Evolutionary conservation across 225 moss, liverwort and hornwort genomes (phyloP), one percentile per base, ranked within the genome.

Genomic region (Takakia lepidozioides): DNA sequence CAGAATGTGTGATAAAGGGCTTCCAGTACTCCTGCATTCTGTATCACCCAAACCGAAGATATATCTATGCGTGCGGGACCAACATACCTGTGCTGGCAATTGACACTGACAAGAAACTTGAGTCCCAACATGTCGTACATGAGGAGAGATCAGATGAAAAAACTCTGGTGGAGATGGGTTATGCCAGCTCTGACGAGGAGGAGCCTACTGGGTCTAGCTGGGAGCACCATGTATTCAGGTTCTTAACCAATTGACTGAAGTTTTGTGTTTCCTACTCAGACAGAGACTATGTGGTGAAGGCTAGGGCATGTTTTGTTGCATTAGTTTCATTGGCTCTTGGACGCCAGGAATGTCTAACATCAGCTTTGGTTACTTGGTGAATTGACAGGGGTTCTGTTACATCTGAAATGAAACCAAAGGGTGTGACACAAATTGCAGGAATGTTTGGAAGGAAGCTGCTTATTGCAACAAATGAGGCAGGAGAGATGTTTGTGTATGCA

Each of bases 51-150:
- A 49, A 49, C 23, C 69, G 80, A 30, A 48, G 65, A n/a, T 65
- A 51, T 51, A 60, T 84, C 20, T 65, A 80, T 62, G 71, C 73
- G 19, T 73, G 73, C 52, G 84, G 84, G 15, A 67, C 72, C 5
- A 61, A 55, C 23, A 29, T 67, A 25, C 68, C 80, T 2, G 43
- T 80, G 26, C 62, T 36, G 19, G 66, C 75, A 17, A 63, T 79
- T 25, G 84, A 84, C 21, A 84, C 84, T n/a, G 84, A 84, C 10
- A 84, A 76, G 29, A 80, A 61, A 56, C 8, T 27, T 20, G 50
- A 49, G 8, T 51, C 42, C 0, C 43, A 51, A 26, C 51, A 65
- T 25, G 45, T 65, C 20, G 29, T 46, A 21, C 24, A 50, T n/a
- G 65, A 65, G 30, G 35, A 51, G 46, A 57, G 57, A 35, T 65